phyloP scores from a whole-genome alignment of 2,329 filamentous ascomycete genomes.

The Davidsoniella australis region DNA sequence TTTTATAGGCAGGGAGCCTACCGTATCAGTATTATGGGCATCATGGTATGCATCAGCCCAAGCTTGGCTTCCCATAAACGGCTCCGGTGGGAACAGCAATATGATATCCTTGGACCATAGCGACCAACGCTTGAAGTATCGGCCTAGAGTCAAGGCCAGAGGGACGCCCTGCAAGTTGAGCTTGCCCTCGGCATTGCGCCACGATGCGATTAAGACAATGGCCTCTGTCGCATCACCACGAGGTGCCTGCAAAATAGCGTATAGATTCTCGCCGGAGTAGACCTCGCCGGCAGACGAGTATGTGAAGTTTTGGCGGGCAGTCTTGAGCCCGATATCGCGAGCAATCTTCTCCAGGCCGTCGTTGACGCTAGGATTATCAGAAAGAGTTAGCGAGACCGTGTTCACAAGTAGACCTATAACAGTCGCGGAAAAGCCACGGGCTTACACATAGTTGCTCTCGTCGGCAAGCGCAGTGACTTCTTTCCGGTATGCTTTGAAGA shows the following conservation, averaged over 20 bases:
- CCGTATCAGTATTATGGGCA: constrained; percentile 52
- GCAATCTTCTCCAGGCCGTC: constrained; percentile 61
- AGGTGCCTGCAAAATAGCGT: constrained; percentile 83
- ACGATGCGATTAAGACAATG: constrained; percentile 79
- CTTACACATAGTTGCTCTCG: constrained; percentile 36
- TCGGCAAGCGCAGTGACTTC: constrained; percentile 53
- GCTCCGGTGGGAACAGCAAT: constrained; percentile 75
- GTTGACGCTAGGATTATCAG: constrained; percentile 32
- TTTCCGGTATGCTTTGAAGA: constrained; percentile 77
- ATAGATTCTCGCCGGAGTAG: constrained; percentile 73
- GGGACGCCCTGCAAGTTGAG: constrained; percentile 79
- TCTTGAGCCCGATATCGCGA: constrained; percentile 65
- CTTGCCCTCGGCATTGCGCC: constrained; percentile 63
- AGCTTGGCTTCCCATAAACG: constrained; percentile 75
- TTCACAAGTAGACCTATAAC: neutral
- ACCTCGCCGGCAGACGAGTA: constrained; percentile 63
- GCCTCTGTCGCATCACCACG: constrained; percentile 93
- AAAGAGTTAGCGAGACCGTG: neutral
- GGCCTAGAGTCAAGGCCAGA: constrained; percentile 66
- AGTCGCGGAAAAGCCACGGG: neutral
- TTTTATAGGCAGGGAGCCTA: constrained; percentile 70
- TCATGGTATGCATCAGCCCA: constrained; percentile 98
- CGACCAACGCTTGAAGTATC: constrained; percentile 97
- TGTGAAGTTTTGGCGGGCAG: constrained; percentile 72
- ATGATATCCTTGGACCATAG: constrained; percentile 99